These are phyloP conservation scores for Daphne laureola DNA, from an alignment of 441 rosid species.

Conservation along the genomic window DNA sequence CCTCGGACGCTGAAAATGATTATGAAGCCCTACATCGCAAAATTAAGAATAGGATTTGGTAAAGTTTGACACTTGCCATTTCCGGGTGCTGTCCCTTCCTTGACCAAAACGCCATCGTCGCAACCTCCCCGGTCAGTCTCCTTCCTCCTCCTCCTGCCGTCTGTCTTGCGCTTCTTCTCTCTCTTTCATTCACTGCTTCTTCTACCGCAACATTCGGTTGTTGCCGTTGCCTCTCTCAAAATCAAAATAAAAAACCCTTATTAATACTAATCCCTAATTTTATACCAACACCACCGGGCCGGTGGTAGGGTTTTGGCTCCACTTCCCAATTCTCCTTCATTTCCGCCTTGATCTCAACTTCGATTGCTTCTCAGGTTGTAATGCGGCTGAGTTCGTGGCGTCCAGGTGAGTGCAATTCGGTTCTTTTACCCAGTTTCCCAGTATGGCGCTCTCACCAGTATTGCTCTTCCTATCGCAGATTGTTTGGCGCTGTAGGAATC, in stretches of 20 bases:
- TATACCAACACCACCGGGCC: background rate
- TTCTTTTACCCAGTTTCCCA: conserved; percentile 4
- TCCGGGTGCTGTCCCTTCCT: background rate
- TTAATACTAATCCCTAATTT: background rate
- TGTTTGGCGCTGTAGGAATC: conserved; percentile 23
- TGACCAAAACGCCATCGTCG: conserved; percentile 9
- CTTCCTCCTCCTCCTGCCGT: background rate
- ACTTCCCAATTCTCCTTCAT: background rate
- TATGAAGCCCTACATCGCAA: too few relatives aligned
- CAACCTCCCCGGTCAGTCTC: background rate
- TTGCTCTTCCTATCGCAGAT: conserved; percentile 26
- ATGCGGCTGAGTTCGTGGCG: conserved; percentile 19
- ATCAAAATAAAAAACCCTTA: conserved; percentile 14
- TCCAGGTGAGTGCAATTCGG: conserved; percentile 18
- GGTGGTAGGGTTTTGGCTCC: background rate
- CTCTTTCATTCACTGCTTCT: background rate
- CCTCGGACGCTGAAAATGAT: too few relatives aligned
- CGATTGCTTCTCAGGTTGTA: conserved; percentile 16
- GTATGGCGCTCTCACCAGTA: background rate
- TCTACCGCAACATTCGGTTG: background rate
- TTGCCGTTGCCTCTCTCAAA: conserved; percentile 1
- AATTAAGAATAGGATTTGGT: too few relatives aligned
- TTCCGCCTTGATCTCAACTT: conserved; percentile 14
- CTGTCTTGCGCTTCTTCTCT: background rate
- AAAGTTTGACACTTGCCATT: too few relatives aligned